Evolutionary conservation across 495 filamentous ascomycete species (phyloP), one percentile per base, ranked within the genome.

Genomic region (Penicillium cinerascens): DNA sequence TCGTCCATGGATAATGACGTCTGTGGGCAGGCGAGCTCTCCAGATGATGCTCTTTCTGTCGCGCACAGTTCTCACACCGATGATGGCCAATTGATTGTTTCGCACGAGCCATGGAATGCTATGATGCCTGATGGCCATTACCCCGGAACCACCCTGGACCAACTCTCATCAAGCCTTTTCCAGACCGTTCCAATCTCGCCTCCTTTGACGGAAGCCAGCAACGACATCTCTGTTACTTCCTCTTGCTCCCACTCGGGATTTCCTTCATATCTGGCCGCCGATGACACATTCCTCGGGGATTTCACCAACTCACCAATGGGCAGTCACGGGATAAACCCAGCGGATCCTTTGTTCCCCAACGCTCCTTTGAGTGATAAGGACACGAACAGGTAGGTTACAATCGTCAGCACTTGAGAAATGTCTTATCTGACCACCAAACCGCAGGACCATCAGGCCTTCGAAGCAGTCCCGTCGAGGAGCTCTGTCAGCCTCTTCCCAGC

Each of bases 1-100:
- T 66, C 68, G 63, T 64, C 70, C 49, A 70, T 70, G 67, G 72
- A 76, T 49, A 71, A 75, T 68, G 71, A 77, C 73, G 63, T 63
- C 41, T 67, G 59, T 52, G 59, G 58, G 42, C 67, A 70, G 38
- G 67, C 67, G 59, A 65, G 67, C 61, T 67, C 66, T 26, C 63
- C 69, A 41, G 74, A 77, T 65, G 73, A 76, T 67, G 56, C 64
- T 46, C 65, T 68, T 27, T 75, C 72, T 50, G 61, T 70, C 35
- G 70, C 68, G 39, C 72, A 76, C 49, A 70, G 66, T 54, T 71
- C 74, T 52, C 72, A 71, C 55, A 64, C 63, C 29, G 72, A 71
- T 40, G 74, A 76, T 46, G 63, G 65, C 52, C 72, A 74, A n/a
- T 62, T 70, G 42, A 61, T 68, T 49, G 41, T 67, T 26, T 54